Evolutionary conservation across 805 yeast species (phyloP).

Genomic region (Wickerhamiella azyma): DNA sequence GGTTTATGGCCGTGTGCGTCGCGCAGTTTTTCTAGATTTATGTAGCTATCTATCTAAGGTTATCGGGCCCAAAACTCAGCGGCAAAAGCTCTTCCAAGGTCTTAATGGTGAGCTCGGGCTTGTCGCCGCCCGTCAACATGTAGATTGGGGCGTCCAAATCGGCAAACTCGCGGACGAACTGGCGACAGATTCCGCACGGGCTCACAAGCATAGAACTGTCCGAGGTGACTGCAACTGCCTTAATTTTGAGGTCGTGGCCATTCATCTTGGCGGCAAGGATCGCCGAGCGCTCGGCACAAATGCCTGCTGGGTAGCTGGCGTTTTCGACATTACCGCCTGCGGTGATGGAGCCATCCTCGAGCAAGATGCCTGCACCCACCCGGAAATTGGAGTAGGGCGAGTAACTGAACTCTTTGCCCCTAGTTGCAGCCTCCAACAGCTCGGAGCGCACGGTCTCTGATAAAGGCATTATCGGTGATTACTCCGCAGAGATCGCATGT

Average conservation of each 20-base stretch:
- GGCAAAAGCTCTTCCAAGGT: slow-evolving; percentile 60
- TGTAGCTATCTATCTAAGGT: slow-evolving; percentile 23
- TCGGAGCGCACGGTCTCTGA: background rate
- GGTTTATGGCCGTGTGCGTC: background rate
- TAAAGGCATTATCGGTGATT: background rate
- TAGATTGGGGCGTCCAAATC: slow-evolving; percentile 39
- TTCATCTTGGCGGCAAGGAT: slow-evolving; percentile 40
- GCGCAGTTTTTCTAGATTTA: background rate
- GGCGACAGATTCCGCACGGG: slow-evolving; percentile 95
- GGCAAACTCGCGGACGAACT: slow-evolving; percentile 72
- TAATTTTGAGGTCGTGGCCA: slow-evolving; percentile 28
- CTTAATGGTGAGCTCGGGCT: slow-evolving; percentile 28
- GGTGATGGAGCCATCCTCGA: slow-evolving; percentile 35
- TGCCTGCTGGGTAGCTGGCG: slow-evolving; percentile 71
- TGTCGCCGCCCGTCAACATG: slow-evolving; percentile 46
- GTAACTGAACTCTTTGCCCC: slow-evolving; percentile 33
- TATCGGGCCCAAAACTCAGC: slow-evolving; percentile 73
- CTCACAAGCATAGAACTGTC: slow-evolving; percentile 46
- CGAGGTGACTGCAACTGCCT: slow-evolving; percentile 54
- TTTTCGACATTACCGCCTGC: slow-evolving; percentile 86
- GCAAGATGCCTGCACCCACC: slow-evolving; percentile 69
- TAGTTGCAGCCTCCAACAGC: slow-evolving; percentile 15
- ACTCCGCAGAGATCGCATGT: slow-evolving; percentile 36
- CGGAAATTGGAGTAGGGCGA: slow-evolving; percentile 65
- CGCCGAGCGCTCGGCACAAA: slow-evolving; percentile 68